Evolutionary conservation across 495 filamentous ascomycete species (phyloP), one percentile per base, ranked within the genome.

Genomic region (Aspergillus mulundensis): DNA sequence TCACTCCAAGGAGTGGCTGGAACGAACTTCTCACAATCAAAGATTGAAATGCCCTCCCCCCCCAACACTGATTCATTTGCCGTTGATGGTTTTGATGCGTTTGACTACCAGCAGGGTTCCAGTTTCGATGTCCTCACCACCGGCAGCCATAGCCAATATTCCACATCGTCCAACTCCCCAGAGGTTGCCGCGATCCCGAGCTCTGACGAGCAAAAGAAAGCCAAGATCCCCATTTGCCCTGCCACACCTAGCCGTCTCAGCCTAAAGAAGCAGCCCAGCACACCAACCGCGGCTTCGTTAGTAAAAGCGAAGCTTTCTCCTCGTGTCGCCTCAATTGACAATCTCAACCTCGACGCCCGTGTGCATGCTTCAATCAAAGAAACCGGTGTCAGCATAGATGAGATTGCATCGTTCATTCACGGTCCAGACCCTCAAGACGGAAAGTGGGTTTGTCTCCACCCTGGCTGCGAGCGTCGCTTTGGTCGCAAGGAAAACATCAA

Each of bases 401-500:
- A 97, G 57, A 96, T 98, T 58, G 83, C 88, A 19, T 77, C 81
- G 18, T 95, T 81, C 68, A 97, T 98, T 62, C 76, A 83, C 28
- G 91, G 91, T 11, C 91, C 91, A 0, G 86, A 90, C 58, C 75
- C 84, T 1, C 63, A 77, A 19, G 85, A 89, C 52, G 73, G 75
- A 7, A 92, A 93, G 70, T 97, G 91, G 89, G 77, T 88, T 1
- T 98, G 94, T 68, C 71, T 87, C 5, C 96, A 82, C 63, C 83
- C 87, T 3, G 84, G 84, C 12, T 98, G 94, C 75, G 77, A 81
- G 38, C 92, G 94, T 61, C 81, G 82, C 14, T 98, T 97, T 65
- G 90, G 89, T 12, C 82, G 94, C 46, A 94, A 95, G 67, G 94
- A 98, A 71, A 98, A 98, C 70, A 95, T 96, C 75, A 95, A 93